Conservation (phyloP, 768 basidiomycete species). For the Lentinula guzmanii region DNA sequence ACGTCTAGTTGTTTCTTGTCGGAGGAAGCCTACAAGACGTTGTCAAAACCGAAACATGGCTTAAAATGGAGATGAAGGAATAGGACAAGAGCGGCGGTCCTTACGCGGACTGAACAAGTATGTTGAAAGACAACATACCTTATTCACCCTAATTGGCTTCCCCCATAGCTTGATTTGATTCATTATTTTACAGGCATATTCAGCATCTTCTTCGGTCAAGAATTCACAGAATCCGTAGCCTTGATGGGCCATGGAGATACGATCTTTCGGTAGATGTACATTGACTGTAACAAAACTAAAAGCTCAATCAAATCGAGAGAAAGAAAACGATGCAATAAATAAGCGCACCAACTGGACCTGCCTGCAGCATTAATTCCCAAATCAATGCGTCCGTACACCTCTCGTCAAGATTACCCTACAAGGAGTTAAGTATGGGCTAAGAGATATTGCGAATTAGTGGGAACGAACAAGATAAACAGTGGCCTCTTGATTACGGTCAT, state of each 20-base stretch:
- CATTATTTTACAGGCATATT: slow-evolving; percentile 99
- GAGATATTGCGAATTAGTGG: neutral
- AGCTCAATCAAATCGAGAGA: neutral
- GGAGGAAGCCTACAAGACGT: slow-evolving; percentile 71
- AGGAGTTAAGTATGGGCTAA: neutral
- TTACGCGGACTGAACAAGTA: slow-evolving; percentile 4
- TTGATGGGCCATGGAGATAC: slow-evolving; percentile 97
- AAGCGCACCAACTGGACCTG: slow-evolving; percentile 90
- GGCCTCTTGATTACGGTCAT: slow-evolving; percentile 89
- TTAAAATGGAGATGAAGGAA: neutral
- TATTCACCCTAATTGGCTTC: slow-evolving; percentile 98
- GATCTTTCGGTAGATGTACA: slow-evolving; percentile 96
- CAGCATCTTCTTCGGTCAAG: slow-evolving; percentile 96
- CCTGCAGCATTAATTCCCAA: slow-evolving; percentile 99
- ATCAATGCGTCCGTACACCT: slow-evolving; percentile 88
- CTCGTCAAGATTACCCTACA: slow-evolving; percentile 94
- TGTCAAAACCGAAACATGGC: neutral
- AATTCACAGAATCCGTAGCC: slow-evolving; percentile 99
- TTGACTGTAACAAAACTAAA: slow-evolving; percentile 56
- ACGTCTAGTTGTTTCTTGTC: slow-evolving; percentile 98
- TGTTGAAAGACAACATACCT: slow-evolving; percentile 52
- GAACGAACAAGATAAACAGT: slow-evolving; percentile 73
- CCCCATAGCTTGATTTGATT: slow-evolving; percentile 99
- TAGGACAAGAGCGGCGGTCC: neutral
- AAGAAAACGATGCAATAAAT: slow-evolving; percentile 10